Conservation (phyloP, 1,139 yeast genomes). For the Nakaseomyces delphensis region DNA sequence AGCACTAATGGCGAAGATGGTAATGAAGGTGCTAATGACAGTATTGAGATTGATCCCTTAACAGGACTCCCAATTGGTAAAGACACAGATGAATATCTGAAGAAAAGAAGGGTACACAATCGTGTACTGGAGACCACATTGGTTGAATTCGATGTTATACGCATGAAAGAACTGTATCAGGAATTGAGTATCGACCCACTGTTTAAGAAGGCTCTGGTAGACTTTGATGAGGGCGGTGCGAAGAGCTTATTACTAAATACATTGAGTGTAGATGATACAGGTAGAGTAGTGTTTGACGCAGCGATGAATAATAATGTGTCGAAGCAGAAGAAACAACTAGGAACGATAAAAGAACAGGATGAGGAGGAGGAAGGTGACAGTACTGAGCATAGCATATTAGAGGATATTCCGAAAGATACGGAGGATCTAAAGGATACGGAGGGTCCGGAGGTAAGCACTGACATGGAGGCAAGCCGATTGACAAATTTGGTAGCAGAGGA, state of each 20-base stretch:
- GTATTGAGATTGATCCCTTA: constrained; percentile 30
- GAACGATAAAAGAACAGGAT: neutral
- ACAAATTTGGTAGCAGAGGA: neutral
- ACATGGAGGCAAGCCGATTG: neutral
- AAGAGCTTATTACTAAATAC: constrained; percentile 72
- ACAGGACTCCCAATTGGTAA: constrained; percentile 29
- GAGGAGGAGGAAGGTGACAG: neutral
- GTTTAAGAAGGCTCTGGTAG: constrained; percentile 80
- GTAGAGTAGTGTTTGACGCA: constrained; percentile 37
- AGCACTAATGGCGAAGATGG: constrained; percentile 26
- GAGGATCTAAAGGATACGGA: constrained; percentile 4
- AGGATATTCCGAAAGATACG: neutral
- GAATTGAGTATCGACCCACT: constrained; percentile 80
- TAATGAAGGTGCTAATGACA: constrained; percentile 33
- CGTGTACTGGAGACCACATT: constrained; percentile 43
- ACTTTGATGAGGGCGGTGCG: constrained; percentile 94
- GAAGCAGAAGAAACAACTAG: constrained; percentile 6
- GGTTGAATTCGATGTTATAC: constrained; percentile 51
- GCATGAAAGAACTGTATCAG: constrained; percentile 62
- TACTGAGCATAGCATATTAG: neutral
- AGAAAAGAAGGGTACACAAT: constrained; percentile 31
- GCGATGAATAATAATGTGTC: constrained; percentile 25
- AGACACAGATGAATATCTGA: constrained; percentile 32
- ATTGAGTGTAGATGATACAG: constrained; percentile 34
- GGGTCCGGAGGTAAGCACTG: constrained; percentile 1